phyloP scores from a whole-genome alignment of 176 grass and related monocot species.

The Bromus sterilis region DNA sequence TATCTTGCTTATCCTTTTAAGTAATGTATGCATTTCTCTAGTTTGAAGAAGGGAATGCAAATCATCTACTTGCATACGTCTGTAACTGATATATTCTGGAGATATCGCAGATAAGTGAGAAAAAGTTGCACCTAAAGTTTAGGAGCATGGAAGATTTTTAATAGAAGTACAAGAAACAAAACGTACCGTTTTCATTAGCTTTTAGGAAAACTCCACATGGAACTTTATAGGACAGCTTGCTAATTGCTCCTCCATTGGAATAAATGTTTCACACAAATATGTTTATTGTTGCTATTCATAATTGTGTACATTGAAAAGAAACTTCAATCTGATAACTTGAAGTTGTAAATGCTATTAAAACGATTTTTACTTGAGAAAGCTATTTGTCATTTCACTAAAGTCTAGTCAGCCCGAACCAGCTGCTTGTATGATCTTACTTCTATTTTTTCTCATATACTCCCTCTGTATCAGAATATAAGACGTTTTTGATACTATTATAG shows the following conservation, averaged over 20 bases:
- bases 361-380: background rate
- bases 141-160: background rate
- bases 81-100: background rate
- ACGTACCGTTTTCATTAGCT: background rate
- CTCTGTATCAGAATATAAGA: too few species aligned
- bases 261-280: background rate
- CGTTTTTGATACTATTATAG: background rate
- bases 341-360: background rate
- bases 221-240: background rate
- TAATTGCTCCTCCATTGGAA: background rate
- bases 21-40: background rate
- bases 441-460: background rate
- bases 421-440: constrained; percentile 3
- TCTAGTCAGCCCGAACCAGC: background rate
- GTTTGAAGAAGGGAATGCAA: constrained; percentile 12
- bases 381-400: background rate
- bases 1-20: constrained; percentile 24
- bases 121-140: background rate
- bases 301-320: too few species aligned
- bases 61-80: background rate
- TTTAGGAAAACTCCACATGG: background rate
- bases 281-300: background rate
- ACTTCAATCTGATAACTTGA: background rate
- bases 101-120: background rate
- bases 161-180: background rate